A percentile compares a stretch with the other conserved stretches of the same genome.
Evolutionary conservation across 768 basidiomycete genomes (phyloP).

Genomic region (Boletus coccyginus): DNA sequence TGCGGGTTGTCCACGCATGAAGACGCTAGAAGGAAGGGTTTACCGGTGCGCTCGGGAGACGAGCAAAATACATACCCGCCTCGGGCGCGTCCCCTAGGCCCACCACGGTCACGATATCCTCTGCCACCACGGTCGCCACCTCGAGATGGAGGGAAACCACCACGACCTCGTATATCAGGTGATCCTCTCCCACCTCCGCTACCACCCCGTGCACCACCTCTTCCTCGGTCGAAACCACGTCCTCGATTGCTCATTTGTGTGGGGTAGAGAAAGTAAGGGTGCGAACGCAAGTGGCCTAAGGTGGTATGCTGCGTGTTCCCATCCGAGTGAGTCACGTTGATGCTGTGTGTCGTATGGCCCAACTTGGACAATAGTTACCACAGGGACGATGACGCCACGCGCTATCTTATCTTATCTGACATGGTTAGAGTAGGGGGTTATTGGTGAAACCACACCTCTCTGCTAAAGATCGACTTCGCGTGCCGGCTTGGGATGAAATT

Average conservation of each 20-base stretch:
- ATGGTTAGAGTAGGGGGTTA: neutral
- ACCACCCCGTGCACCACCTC: constrained; percentile 35
- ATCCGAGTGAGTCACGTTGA: constrained; percentile 9
- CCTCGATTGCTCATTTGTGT: constrained; percentile 37
- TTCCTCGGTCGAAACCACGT: constrained; percentile 40
- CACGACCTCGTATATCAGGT: constrained; percentile 25
- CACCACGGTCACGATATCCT: constrained; percentile 27
- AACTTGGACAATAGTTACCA: constrained; percentile 8
- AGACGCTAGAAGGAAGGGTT: constrained; percentile 33
- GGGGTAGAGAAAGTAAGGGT: neutral
- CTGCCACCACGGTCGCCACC: constrained; percentile 33
- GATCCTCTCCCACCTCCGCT: constrained; percentile 35
- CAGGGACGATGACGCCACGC: neutral
- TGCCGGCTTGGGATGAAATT: neutral
- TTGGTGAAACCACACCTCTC: neutral
- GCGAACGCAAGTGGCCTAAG: neutral
- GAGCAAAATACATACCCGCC: constrained; percentile 37
- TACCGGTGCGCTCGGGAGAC: neutral
- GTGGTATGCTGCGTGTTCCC: neutral
- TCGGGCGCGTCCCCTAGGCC: constrained; percentile 30
- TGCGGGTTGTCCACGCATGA: constrained; percentile 37
- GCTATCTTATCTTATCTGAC: constrained; percentile 26
- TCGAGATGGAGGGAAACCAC: constrained; percentile 25
- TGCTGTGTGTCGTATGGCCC: constrained; percentile 19
- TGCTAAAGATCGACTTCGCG: neutral